Evolutionary conservation across 352 stramenopile genomes (phyloP).

Genomic region (Globisporangium takayamanum): DNA sequence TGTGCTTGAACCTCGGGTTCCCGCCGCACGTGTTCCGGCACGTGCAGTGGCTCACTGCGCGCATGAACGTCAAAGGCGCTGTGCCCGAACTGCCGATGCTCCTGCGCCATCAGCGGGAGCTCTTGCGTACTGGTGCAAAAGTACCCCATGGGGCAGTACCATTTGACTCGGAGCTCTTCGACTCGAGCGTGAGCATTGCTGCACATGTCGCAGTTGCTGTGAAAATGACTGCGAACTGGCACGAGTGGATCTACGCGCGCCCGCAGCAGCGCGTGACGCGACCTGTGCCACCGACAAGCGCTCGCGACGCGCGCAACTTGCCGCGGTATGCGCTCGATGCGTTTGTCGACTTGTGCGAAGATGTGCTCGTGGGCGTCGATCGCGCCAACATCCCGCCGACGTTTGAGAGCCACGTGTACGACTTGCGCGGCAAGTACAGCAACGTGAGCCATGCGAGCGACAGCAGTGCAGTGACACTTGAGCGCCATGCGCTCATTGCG

Average conservation of each 20-base stretch:
- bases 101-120: neutral
- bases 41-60: conserved; percentile 57
- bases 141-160: neutral
- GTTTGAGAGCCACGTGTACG: conserved; percentile 40
- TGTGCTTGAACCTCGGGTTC: conserved; percentile 52
- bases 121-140: neutral
- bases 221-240: conserved; percentile 71
- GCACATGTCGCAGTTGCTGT: conserved; percentile 59
- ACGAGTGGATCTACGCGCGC: conserved; percentile 72
- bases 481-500: conserved; percentile 23
- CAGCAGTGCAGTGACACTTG: neutral
- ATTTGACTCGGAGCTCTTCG: conserved; percentile 19
- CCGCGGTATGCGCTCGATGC: conserved; percentile 38
- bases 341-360: conserved; percentile 47
- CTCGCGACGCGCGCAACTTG: conserved; percentile 15
- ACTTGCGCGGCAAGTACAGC: conserved; percentile 21
- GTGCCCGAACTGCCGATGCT: conserved; percentile 37
- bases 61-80: conserved; percentile 38
- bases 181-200: conserved; percentile 47
- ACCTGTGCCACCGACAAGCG: conserved; percentile 17
- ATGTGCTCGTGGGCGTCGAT: conserved; percentile 26
- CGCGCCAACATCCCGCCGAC: conserved; percentile 32
- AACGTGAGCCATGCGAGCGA: neutral
- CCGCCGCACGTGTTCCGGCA: conserved; percentile 54
- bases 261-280: conserved; percentile 11